These are phyloP conservation scores for Thelonectria olida DNA, from an alignment of 2,329 filamentous ascomycete species.

Conservation along the genomic window DNA sequence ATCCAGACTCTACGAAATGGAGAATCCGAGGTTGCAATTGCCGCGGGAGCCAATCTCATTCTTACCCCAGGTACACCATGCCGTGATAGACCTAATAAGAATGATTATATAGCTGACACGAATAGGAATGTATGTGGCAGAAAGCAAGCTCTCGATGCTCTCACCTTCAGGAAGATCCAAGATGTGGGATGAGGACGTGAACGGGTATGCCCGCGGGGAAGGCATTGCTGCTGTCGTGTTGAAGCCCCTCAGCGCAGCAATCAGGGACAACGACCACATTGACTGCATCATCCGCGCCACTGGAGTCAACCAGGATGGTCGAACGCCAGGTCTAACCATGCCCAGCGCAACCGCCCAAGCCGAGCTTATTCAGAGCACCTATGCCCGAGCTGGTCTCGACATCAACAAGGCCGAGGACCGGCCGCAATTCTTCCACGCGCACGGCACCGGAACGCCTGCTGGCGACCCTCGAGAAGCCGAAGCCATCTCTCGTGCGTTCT, in stretches of 20 bases:
- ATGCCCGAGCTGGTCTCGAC: neutral
- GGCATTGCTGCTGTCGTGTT: neutral
- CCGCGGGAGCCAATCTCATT: neutral
- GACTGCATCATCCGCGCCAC: neutral
- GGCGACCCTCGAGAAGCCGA: constrained; percentile 24
- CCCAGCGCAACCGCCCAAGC: neutral
- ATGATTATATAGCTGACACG: neutral
- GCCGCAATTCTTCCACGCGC: constrained; percentile 18
- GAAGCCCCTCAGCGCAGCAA: neutral
- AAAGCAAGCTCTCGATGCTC: neutral
- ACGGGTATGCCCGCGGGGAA: neutral
- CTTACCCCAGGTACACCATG: neutral
- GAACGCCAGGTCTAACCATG: constrained; percentile 42
- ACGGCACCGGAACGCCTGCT: constrained; percentile 25
- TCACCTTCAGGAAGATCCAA: neutral
- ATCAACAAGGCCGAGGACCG: neutral
- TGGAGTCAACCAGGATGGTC: neutral
- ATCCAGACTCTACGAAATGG: neutral
- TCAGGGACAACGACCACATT: neutral
- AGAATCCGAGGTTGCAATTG: neutral
- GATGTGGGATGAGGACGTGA: neutral
- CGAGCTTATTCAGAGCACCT: neutral
- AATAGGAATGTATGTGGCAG: neutral
- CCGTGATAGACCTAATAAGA: neutral
- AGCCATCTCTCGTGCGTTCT: constrained; percentile 11